Conservation (phyloP, 2,329 filamentous ascomycete genomes). For the Leptosphaerulina australis region DNA sequence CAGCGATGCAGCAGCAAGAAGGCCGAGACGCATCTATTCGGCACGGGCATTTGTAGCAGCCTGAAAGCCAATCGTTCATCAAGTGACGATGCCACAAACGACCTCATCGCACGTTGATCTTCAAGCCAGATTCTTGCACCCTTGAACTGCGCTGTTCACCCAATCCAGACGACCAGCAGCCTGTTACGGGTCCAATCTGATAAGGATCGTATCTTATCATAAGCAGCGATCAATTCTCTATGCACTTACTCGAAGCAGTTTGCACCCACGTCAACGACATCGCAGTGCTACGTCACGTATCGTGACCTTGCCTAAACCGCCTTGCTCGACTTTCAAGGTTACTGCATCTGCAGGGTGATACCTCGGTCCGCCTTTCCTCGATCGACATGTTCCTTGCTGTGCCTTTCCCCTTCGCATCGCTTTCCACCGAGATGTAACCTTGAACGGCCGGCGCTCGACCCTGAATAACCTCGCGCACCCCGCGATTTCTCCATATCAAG, state of each 20-base stretch:
- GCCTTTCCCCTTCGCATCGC: conserved; percentile 17
- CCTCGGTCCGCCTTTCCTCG: conserved; percentile 17
- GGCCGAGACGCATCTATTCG: conserved; percentile 4
- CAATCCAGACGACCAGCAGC: too few relatives aligned
- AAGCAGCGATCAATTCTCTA: conserved; percentile 2
- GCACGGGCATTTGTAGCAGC: conserved; percentile 7
- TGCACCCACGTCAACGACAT: background rate
- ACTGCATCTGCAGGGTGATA: conserved; percentile 2
- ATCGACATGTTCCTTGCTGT: conserved; percentile 17
- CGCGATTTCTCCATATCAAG: conserved; percentile 13
- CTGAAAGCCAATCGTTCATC: background rate
- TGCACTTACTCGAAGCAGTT: conserved; percentile 2
- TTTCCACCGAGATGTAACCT: conserved; percentile 21
- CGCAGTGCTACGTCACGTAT: conserved; percentile 8
- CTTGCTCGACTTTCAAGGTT: background rate
- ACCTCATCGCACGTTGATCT: background rate
- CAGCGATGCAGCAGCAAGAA: conserved; percentile 12
- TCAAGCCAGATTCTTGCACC: background rate
- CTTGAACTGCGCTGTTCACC: background rate
- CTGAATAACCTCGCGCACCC: conserved; percentile 8
- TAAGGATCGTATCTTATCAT: conserved; percentile 17
- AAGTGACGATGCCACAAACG: background rate
- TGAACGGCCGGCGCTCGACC: conserved; percentile 17
- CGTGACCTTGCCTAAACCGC: conserved; percentile 11
- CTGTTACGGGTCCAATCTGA: too few relatives aligned